Conservation (phyloP, 2,329 filamentous ascomycete genomes). For the Alternaria viburni region DNA sequence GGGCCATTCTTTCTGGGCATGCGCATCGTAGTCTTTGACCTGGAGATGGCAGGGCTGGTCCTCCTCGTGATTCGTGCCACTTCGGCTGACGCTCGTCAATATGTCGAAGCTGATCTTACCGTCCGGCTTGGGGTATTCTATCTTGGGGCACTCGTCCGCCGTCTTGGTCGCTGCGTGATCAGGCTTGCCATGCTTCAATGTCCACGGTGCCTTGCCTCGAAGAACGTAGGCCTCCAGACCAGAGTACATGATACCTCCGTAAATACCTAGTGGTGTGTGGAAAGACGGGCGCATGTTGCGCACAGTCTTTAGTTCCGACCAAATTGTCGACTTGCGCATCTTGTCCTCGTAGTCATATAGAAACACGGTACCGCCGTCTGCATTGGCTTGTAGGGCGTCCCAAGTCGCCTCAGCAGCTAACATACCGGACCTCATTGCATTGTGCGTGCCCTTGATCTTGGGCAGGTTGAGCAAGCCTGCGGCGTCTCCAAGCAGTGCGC, state of each 20-base stretch:
- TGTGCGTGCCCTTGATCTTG: conserved; percentile 98
- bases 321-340: conserved; percentile 84
- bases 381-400: conserved; percentile 67
- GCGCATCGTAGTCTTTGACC: conserved; percentile 92
- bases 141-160: conserved; percentile 82
- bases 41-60: conserved; percentile 97
- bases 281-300: conserved; percentile 98
- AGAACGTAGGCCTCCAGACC: conserved; percentile 89
- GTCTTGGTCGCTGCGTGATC: conserved; percentile 81
- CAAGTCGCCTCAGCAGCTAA: conserved; percentile 91
- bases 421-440: conserved; percentile 97
- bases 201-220: conserved; percentile 89
- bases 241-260: conserved; percentile 90
- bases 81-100: conserved; percentile 90
- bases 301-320: conserved; percentile 92
- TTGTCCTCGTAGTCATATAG: conserved; percentile 93
- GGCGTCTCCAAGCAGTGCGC: conserved; percentile 93
- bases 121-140: conserved; percentile 96
- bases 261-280: conserved; percentile 83
- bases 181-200: conserved; percentile 78
- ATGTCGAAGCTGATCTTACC: conserved; percentile 96
- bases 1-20: conserved; percentile 83
- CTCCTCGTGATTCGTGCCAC: conserved; percentile 97
- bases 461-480: conserved; percentile 97
- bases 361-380: conserved; percentile 76